These are phyloP conservation scores for Mallotus japonicus DNA, from an alignment of 441 rosid species.

Conservation along the genomic window DNA sequence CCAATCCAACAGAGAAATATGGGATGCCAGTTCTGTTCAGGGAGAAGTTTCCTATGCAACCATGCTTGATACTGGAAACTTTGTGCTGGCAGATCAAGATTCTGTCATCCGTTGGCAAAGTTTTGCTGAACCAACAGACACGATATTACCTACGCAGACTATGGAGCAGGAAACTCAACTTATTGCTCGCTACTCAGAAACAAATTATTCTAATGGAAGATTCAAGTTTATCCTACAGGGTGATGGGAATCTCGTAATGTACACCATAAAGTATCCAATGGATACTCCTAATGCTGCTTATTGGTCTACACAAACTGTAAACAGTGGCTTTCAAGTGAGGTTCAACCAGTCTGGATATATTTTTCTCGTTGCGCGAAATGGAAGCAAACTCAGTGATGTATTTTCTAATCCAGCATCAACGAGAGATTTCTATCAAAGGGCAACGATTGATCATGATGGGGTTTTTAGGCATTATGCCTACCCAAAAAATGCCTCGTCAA, in stretches of 20 bases:
- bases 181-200: background rate
- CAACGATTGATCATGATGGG: slow-evolving; percentile 38
- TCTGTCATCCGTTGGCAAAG: background rate
- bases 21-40: background rate
- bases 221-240: slow-evolving; percentile 28
- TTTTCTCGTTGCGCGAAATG: slow-evolving; percentile 9
- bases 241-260: slow-evolving; percentile 27
- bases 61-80: slow-evolving; percentile 16
- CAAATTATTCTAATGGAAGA: slow-evolving; percentile 18
- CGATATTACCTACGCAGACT: slow-evolving; percentile 1
- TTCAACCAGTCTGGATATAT: slow-evolving; percentile 33
- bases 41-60: background rate
- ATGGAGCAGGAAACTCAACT: background rate
- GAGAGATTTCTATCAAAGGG: slow-evolving; percentile 32
- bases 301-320: slow-evolving; percentile 7
- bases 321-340: slow-evolving; percentile 12
- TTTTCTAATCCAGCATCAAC: background rate
- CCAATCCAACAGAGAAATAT: slow-evolving; percentile 12
- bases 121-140: slow-evolving; percentile 13
- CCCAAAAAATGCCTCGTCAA: slow-evolving; percentile 23
- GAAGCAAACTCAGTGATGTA: slow-evolving; percentile 2
- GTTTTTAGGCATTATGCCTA: slow-evolving; percentile 34
- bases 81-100: background rate
- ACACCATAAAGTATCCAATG: slow-evolving; percentile 11
- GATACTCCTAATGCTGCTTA: slow-evolving; percentile 6